These are phyloP conservation scores for Trypethelium eluteriae DNA, from an alignment of 495 filamentous ascomycete species.

Conservation along the genomic window DNA sequence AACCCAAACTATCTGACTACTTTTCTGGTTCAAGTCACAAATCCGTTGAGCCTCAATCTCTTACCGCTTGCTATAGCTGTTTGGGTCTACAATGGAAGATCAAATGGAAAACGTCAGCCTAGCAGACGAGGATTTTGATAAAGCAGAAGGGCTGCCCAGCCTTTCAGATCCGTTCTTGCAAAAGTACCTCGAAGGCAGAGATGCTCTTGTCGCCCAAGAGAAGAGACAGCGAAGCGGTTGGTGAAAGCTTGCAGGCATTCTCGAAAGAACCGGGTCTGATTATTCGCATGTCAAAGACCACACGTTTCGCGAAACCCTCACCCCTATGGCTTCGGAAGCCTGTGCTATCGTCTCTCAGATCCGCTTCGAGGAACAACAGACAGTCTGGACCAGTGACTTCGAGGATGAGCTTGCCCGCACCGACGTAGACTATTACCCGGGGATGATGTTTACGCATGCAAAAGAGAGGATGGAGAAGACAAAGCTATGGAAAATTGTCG, in stretches of 20 bases:
- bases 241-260: constrained; percentile 26
- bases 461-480: constrained; percentile 73
- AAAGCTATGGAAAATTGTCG: constrained; percentile 76
- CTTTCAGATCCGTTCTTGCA: constrained; percentile 64
- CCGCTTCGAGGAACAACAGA: constrained; percentile 62
- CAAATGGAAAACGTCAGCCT: constrained; percentile 11
- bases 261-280: constrained; percentile 17
- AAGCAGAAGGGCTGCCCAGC: constrained; percentile 46
- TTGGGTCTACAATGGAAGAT: not conserved
- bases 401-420: constrained; percentile 55
- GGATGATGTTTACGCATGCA: constrained; percentile 81
- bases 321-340: constrained; percentile 65
- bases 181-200: constrained; percentile 68
- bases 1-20: too few relatives aligned
- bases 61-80: not conserved
- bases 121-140: constrained; percentile 44
- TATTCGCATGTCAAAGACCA: constrained; percentile 41
- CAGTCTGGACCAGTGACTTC: constrained; percentile 62
- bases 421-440: constrained; percentile 58
- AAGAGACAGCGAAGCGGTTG: constrained; percentile 73
- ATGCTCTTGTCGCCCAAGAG: constrained; percentile 70
- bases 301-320: constrained; percentile 59
- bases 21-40: too few relatives aligned
- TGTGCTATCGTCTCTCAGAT: constrained; percentile 71
- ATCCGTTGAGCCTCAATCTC: too few relatives aligned